A percentile compares a stretch with the other conserved stretches of the same genome.
Conservation (phyloP, 306 rosid species). For the Cyclanthera cordifolia region DNA sequence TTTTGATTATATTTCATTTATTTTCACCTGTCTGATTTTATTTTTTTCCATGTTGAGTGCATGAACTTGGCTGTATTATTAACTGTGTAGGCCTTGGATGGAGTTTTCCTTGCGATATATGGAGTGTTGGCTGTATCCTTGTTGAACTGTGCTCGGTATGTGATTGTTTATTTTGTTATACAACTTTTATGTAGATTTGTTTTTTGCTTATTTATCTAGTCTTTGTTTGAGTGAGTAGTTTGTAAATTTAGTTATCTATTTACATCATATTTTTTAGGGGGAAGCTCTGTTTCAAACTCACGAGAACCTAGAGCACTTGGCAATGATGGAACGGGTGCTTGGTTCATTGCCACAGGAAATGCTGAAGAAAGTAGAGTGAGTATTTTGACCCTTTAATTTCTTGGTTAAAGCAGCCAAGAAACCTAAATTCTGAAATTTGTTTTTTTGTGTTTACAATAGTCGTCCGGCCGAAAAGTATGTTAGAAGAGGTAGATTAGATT, state of each 20-base stretch:
- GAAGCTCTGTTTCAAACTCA: conserved; percentile 97
- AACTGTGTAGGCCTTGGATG: conserved; percentile 62
- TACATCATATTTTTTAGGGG: conserved; percentile 29
- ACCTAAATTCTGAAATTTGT: background rate
- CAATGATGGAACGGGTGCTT: conserved; percentile 94
- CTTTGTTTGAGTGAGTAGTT: background rate
- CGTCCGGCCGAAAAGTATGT: conserved; percentile 85
- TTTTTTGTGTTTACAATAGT: conserved; percentile 20
- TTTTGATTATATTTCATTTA: background rate
- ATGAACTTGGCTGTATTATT: background rate
- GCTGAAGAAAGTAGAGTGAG: conserved; percentile 72
- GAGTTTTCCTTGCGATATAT: conserved; percentile 85
- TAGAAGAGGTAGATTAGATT: conserved; percentile 71
- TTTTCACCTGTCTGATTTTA: background rate
- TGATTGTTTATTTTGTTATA: background rate
- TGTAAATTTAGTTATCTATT: background rate
- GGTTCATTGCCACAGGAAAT: conserved; percentile 61
- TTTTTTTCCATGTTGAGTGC: background rate
- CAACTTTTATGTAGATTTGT: background rate
- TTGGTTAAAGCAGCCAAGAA: too few species aligned
- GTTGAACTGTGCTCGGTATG: conserved; percentile 84
- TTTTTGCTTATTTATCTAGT: background rate
- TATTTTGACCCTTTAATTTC: background rate
- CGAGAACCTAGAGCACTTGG: conserved; percentile 88
- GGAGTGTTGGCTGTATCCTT: conserved; percentile 97